Evolutionary conservation across 2,329 filamentous ascomycete species (phyloP).

Genomic region (Microdochium trichocladiopsis): DNA sequence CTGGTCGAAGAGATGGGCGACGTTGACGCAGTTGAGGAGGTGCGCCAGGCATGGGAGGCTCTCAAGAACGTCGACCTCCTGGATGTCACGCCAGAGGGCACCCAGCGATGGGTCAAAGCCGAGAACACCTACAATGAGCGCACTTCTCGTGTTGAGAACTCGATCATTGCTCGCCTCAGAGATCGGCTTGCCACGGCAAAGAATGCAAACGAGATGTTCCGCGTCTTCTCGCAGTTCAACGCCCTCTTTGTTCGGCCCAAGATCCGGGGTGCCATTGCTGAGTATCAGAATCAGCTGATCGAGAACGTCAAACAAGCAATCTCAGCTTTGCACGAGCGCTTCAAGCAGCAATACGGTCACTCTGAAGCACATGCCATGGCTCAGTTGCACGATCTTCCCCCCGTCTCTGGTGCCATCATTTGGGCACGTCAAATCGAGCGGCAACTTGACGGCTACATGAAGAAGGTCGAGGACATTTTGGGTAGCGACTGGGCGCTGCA

Average conservation of each 20-base stretch:
- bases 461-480: constrained; percentile 96
- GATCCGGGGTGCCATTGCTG: constrained; percentile 93
- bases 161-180: constrained; percentile 88
- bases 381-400: constrained; percentile 88
- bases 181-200: constrained; percentile 93
- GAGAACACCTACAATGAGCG: constrained; percentile 97
- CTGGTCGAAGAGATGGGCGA: constrained; percentile 93
- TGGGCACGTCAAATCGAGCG: constrained; percentile 97
- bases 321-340: constrained; percentile 84
- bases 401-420: constrained; percentile 93
- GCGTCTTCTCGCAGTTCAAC: constrained; percentile 99
- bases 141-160: constrained; percentile 95
- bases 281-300: constrained; percentile 97
- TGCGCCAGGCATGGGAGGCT: constrained; percentile 88
- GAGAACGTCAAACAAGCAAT: constrained; percentile 98
- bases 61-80: constrained; percentile 92
- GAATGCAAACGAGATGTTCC: constrained; percentile 99
- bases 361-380: constrained; percentile 98
- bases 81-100: constrained; percentile 85
- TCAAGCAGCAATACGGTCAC: constrained; percentile 98
- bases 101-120: constrained; percentile 84
- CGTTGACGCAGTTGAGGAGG: constrained; percentile 93
- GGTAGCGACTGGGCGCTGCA: constrained; percentile 93
- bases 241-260: constrained; percentile 97
- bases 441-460: constrained; percentile 94